Base-by-base conservation (phyloP, 106 monocot genomes). In the Apostasia shenzhenica region DNA sequence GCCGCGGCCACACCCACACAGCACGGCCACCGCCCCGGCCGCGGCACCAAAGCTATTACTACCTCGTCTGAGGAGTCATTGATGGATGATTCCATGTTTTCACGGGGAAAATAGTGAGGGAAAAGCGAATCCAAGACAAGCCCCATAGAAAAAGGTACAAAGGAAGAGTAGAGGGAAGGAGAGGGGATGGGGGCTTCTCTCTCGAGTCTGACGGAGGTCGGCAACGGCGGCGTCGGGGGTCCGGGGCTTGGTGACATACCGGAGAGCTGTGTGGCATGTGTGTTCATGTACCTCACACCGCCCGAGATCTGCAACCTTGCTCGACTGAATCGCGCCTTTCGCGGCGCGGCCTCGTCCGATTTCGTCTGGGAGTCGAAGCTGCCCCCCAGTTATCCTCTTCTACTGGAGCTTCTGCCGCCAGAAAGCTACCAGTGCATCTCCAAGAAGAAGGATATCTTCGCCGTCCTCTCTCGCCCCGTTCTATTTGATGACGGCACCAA, bases 311-410 rank as follows among this genome's bases (percentile, higher is more conserved):
- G 82, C 69, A 82, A 77, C 64, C 77, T 82, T 49, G 82, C 77
- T 48, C 82, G 82, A 26, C 77, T 82, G 44, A 82, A 82, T 72
- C 82, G 82, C 45, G 82, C 82, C n/a, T 82, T 82, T 61, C 82
- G 82, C 39, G 82, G 73, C 6, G 82, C 82, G 41, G 82, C 82
- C 51, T 82, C 82, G 10, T 54, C 82, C 9, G 82, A 82, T 68
- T 73, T 43, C 57, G 82, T 82, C n/a, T 82, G 82, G 82, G 77
- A 82, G 66, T 73, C 68, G 8, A 82, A 82, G 54, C 82, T 82
- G 26, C 77, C 82, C 2, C 63, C 73, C 37, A 82, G 73, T 56
- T 82, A 82, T 52, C 45, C 39, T 0, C 63, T 63, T 41, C 73
- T 82, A 5, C 77, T 77, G 12, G 42, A 45, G 4, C 62, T 82